Conservation (phyloP, 768 basidiomycete species). For the Suillus cothurnatus region DNA sequence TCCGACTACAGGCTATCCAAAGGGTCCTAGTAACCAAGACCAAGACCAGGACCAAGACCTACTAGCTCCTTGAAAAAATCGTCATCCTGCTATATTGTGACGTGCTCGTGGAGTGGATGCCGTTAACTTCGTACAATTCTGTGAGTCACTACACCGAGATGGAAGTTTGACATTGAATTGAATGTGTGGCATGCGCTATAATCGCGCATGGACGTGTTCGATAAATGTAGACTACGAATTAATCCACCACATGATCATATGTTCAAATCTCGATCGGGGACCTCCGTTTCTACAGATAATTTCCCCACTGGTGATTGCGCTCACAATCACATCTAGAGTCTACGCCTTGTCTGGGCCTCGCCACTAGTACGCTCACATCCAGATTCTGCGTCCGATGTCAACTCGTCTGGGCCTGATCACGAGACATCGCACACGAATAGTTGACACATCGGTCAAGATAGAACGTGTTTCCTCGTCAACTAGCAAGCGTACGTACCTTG, state of each 20-base stretch:
- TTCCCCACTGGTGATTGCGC: too few relatives aligned
- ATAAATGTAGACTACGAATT: background rate
- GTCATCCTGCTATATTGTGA: background rate
- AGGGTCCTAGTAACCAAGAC: too few relatives aligned
- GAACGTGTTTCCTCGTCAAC: background rate
- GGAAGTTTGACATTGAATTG: background rate
- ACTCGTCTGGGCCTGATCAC: too few relatives aligned
- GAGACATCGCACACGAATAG: background rate
- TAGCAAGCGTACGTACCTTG: too few relatives aligned
- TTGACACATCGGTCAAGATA: background rate
- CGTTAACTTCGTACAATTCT: background rate
- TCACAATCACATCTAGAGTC: too few relatives aligned
- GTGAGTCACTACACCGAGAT: background rate
- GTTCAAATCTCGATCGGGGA: background rate
- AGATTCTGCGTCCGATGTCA: too few relatives aligned
- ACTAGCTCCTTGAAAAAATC: too few relatives aligned
- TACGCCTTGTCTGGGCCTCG: too few relatives aligned
- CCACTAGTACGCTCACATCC: too few relatives aligned
- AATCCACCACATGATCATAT: background rate
- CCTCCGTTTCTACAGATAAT: background rate
- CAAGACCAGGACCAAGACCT: too few relatives aligned
- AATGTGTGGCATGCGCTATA: background rate
- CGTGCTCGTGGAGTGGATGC: background rate
- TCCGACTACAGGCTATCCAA: background rate
- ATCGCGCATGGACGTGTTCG: background rate